Conservation (phyloP, 2,329 filamentous ascomycete species). For the Pseudogymnoascus sp. region DNA sequence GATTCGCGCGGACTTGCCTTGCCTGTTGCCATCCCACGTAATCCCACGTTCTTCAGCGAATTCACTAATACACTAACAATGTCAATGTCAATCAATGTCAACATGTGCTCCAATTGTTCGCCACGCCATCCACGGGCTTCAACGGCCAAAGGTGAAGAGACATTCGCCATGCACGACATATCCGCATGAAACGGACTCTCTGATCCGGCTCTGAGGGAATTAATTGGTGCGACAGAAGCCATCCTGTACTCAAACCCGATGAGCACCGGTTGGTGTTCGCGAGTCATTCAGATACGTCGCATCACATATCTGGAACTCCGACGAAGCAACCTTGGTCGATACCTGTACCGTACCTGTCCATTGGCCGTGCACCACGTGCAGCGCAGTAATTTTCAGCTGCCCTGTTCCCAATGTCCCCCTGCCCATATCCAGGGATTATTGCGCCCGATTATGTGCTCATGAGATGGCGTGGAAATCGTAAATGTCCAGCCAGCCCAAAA, state of each 20-base stretch:
- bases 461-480: not conserved
- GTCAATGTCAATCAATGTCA: not conserved
- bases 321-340: slow-evolving; percentile 2
- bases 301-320: slow-evolving; percentile 6
- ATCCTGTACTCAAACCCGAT: not conserved
- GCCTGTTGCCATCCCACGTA: slow-evolving; percentile 5
- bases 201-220: not conserved
- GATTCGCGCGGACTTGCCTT: slow-evolving; percentile 3
- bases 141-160: not conserved
- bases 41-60: not conserved
- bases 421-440: not conserved
- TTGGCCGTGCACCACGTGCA: slow-evolving; percentile 2
- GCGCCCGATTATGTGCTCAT: not conserved
- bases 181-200: not conserved
- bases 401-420: not conserved
- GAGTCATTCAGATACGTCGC: not conserved
- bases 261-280: not conserved
- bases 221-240: not conserved
- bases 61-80: not conserved
- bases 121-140: not conserved
- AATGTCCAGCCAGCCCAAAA: not conserved
- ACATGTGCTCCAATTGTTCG: not conserved
- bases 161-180: slow-evolving; percentile 1
- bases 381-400: slow-evolving; percentile 3
- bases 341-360: not conserved